A percentile compares a stretch with the other conserved stretches of the same genome.
Conservation (phyloP, 805 yeast species). For the Kodamaea kakaduensis region DNA sequence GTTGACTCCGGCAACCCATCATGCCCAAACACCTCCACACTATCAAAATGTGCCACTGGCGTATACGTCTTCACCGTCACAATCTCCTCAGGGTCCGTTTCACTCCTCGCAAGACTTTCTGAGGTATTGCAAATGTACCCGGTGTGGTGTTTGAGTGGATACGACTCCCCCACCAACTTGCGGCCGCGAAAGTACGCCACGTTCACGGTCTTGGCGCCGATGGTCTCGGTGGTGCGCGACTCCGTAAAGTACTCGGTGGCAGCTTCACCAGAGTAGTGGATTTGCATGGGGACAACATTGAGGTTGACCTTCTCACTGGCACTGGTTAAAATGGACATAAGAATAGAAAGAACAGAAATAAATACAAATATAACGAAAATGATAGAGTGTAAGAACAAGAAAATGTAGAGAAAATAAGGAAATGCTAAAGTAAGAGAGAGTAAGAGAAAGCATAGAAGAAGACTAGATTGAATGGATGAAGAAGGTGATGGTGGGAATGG, state of each 20-base stretch:
- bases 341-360: no score
- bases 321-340: no score
- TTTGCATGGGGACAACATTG: slow-evolving; percentile 15
- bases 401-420: no score
- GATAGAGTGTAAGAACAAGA: no score
- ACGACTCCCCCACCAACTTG: slow-evolving; percentile 24
- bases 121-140: slow-evolving; percentile 28
- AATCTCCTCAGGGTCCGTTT: slow-evolving; percentile 10
- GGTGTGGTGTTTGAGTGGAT: slow-evolving; percentile 14
- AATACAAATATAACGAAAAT: no score
- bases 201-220: slow-evolving; percentile 11
- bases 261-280: slow-evolving; percentile 25
- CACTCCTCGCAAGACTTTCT: slow-evolving; percentile 9
- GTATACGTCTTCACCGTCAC: slow-evolving; percentile 16
- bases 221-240: slow-evolving; percentile 20
- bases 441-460: no score
- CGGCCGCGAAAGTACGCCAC: slow-evolving; percentile 35
- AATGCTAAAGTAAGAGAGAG: no score
- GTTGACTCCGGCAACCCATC: slow-evolving; percentile 17
- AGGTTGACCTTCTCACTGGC: slow-evolving; percentile 10
- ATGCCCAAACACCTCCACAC: slow-evolving; percentile 27
- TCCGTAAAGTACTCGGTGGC: slow-evolving; percentile 32
- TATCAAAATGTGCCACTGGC: slow-evolving; percentile 21
- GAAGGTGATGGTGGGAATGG: no score
- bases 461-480: no score